These are phyloP conservation scores for Geotrichum ghanense DNA, from an alignment of 805 yeast genomes.

Conservation along the genomic window DNA sequence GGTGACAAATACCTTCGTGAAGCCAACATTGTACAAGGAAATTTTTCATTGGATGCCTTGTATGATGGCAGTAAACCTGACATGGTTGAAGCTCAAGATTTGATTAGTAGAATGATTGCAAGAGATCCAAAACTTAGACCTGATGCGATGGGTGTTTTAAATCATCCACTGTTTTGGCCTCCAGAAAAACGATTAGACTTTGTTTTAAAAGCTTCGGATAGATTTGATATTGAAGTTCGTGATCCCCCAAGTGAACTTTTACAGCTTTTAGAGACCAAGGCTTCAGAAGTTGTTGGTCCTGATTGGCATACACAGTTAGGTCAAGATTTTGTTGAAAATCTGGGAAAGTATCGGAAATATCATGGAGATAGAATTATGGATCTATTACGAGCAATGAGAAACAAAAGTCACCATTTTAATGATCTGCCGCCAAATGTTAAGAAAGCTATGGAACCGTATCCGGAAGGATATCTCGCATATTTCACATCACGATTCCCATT, in stretches of 20 bases:
- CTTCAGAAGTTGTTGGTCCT: slow-evolving; percentile 34
- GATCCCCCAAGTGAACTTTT: slow-evolving; percentile 68
- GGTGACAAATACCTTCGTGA: slow-evolving; percentile 87
- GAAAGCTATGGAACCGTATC: slow-evolving; percentile 61
- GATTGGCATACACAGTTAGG: slow-evolving; percentile 79
- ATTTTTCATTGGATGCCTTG: slow-evolving; percentile 40
- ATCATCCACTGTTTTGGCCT: slow-evolving; percentile 87
- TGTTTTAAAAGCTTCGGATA: slow-evolving; percentile 74
- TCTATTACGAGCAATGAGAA: slow-evolving; percentile 75
- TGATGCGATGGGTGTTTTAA: slow-evolving; percentile 50
- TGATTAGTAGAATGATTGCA: slow-evolving; percentile 62
- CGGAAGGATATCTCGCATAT: slow-evolving; percentile 73
- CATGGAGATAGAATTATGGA: slow-evolving; percentile 72
- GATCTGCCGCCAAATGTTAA: slow-evolving; percentile 68
- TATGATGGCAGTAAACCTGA: slow-evolving; percentile 20
- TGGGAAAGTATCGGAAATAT: slow-evolving; percentile 87
- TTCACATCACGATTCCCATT: slow-evolving; percentile 69
- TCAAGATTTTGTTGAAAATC: slow-evolving; percentile 56
- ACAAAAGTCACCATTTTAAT: slow-evolving; percentile 89
- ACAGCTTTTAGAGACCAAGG: slow-evolving; percentile 40
- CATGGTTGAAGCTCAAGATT: slow-evolving; percentile 59
- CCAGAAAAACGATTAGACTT: slow-evolving; percentile 67
- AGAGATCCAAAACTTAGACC: slow-evolving; percentile 62
- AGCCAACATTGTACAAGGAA: slow-evolving; percentile 57
- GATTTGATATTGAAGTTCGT: slow-evolving; percentile 75